Base-by-base conservation (phyloP, 371 early-diverging fungal species). In the Apophysomyces ossiformis region DNA sequence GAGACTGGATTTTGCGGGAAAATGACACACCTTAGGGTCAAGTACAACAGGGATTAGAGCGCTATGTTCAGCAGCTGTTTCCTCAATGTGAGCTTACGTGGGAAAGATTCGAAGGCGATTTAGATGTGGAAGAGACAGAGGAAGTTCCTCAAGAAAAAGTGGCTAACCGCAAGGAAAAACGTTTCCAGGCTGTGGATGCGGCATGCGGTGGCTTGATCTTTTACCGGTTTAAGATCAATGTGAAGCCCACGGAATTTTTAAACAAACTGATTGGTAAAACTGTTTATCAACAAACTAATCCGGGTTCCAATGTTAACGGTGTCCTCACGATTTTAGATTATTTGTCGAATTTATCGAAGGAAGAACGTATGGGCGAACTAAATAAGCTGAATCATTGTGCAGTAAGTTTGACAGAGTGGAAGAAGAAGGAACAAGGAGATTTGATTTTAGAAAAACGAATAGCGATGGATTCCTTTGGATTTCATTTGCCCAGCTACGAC, bases 161-260 rank as follows among this genome's bases (percentile, higher is more conserved):
- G 1, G 68, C 63, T 43, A 59, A 63, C 9, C 76, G 67, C 18
- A 82, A 84, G 54, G 82, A 84, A 35, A 75, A 74, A 39, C 68
- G 71, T 11, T 72, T 83, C 37, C 79, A 87, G 64, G 83, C 82
- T 5, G 79, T 87, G 5, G 87, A 87, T 65, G 69, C 83, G 11
- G 85, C 84, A 3, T 85, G 87, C 65, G 78, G 76, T 46, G 87
- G 87, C 1, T 58, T 79, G 13, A 64, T 87, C 7, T 87, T 87
- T 67, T 74, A 79, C 56, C 76, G 87, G 38, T 85, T 87, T 46
- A 67, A 85, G 36, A 66, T 87, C 1, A 74, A 87, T 54, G 77
- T 82, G 2, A 70, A 69, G 41, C 85, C 87, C 21, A 77, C 74
- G 8, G 78, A 72, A 8, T 85, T 83, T 64, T 64, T 84, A 2